Percentiles rank a stretch among this genome's conserved stretches.
Evolutionary conservation across 2,329 filamentous ascomycete genomes (phyloP).

Genomic region (Pseudogymnoascus sp.): DNA sequence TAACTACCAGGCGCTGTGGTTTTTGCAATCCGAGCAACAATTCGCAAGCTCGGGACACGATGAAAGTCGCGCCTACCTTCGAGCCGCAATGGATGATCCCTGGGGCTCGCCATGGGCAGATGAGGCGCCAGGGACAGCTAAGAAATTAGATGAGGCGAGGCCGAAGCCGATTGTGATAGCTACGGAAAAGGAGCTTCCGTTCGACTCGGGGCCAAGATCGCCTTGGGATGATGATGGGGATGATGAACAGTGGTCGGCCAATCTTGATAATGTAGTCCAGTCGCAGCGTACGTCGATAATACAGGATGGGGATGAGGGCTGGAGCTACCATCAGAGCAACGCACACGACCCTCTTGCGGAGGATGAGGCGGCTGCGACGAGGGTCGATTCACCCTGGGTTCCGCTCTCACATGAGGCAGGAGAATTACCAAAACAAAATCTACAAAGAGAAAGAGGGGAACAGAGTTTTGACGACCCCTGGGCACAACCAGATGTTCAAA

Average conservation of each 20-base stretch:
- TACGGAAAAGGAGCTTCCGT: constrained; percentile 16
- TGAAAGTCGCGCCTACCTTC: constrained; percentile 5
- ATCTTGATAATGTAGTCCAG: constrained; percentile 11
- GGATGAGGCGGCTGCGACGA: neutral
- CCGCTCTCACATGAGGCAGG: neutral
- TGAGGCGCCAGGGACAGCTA: constrained; percentile 19
- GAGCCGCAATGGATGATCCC: constrained; percentile 31
- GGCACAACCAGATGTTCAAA: neutral
- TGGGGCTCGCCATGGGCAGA: constrained; percentile 35
- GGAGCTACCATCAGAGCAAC: neutral
- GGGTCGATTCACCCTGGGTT: neutral
- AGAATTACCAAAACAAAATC: neutral
- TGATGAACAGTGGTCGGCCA: constrained; percentile 23
- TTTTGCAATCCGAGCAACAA: neutral
- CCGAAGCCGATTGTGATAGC: constrained; percentile 14
- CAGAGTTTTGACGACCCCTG: neutral
- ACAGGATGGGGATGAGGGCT: neutral
- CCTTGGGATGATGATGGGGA: constrained; percentile 24
- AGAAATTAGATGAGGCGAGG: constrained; percentile 11
- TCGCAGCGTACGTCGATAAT: neutral
- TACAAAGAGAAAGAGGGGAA: neutral
- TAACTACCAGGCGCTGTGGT: neutral
- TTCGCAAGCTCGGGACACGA: neutral
- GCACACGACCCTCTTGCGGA: neutral
- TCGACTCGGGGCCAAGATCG: constrained; percentile 19